Evolutionary conservation across 345 rosid species (phyloP), one percentile per base, ranked within the genome.

Genomic region (Sonneratia caseolaris): DNA sequence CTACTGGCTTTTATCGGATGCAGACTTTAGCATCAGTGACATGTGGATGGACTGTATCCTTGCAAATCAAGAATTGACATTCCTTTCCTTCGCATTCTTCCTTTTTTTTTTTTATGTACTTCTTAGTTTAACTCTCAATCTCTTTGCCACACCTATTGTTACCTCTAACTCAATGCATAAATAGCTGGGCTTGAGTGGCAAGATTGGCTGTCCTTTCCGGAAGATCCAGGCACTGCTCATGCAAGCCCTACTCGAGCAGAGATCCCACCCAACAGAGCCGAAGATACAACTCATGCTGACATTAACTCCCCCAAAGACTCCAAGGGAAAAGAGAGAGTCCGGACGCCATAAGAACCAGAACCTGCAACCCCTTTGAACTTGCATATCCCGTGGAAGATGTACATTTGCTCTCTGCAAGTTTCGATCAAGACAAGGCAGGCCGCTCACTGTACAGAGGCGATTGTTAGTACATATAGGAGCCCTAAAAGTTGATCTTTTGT

Each of bases 111-210:
- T 42, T 22, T 55, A 3, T 13, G 22, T 1, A 19, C 5, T 53
- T 4, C 1, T 14, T 5, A 3, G 27, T 48, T 43, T 43, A 22
- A 42, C 43, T 45, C 37, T 12, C 36, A 42, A 43, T n/a, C 18
- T 68, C 70, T 40, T 19, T 22, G 27, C 18, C 45, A 4, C 69
- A 37, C 7, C 14, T 9, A 35, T 21, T 21, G 42, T n/a, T 67
- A 21, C 35, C 27, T 8, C 36, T 43, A 45, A 68, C 21, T 22
- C 19, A 15, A 43, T 48, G 45, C n/a, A 11, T 32, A 27, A 48
- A 19, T 43, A 68, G 70, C 70, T 43, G 70, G 70, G 66, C 37
- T 62, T 27, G 70, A 68, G 12, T 68, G 70, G 70, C 22, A 32
- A 4, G 55, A 19, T 15, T 68, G 70, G 70, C 47, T 68, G 18